Evolutionary conservation across 106 monocot genomes (phyloP).

Genomic region (Triglochin maritima): DNA sequence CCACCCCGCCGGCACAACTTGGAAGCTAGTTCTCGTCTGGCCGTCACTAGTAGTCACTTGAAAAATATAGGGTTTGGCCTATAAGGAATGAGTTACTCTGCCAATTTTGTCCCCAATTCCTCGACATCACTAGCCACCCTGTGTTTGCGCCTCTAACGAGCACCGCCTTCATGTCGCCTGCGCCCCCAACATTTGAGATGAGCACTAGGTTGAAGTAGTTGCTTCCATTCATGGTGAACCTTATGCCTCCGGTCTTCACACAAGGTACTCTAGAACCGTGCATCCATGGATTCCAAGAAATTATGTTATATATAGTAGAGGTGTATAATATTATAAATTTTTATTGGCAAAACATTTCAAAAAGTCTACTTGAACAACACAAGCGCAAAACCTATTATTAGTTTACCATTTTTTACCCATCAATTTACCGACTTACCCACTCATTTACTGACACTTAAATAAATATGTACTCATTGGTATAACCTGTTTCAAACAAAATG

Average conservation of each 20-base stretch:
- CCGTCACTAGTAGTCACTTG: slow-evolving; percentile 63
- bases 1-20: slow-evolving; percentile 50
- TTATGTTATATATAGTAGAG: no score
- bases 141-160: slow-evolving; percentile 41
- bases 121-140: slow-evolving; percentile 60
- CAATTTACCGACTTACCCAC: no score
- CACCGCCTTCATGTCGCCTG: slow-evolving; percentile 45
- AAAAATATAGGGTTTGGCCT: slow-evolving; percentile 58
- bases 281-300: no score
- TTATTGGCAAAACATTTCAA: no score
- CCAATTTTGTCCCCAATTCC: slow-evolving; percentile 91
- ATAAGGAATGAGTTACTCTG: slow-evolving; percentile 54
- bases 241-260: slow-evolving; percentile 48
- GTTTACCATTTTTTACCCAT: no score
- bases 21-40: slow-evolving; percentile 55
- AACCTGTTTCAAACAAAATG: no score
- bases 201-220: slow-evolving; percentile 83
- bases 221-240: slow-evolving; percentile 84
- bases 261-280: slow-evolving; percentile 44
- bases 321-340: no score
- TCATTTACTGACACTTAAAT: no score
- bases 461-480: no score
- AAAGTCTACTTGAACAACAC: no score
- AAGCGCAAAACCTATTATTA: no score
- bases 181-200: slow-evolving; percentile 80